Evolutionary conservation across 2,329 filamentous ascomycete species (phyloP).

Genomic region (Diaporthe longicolla): DNA sequence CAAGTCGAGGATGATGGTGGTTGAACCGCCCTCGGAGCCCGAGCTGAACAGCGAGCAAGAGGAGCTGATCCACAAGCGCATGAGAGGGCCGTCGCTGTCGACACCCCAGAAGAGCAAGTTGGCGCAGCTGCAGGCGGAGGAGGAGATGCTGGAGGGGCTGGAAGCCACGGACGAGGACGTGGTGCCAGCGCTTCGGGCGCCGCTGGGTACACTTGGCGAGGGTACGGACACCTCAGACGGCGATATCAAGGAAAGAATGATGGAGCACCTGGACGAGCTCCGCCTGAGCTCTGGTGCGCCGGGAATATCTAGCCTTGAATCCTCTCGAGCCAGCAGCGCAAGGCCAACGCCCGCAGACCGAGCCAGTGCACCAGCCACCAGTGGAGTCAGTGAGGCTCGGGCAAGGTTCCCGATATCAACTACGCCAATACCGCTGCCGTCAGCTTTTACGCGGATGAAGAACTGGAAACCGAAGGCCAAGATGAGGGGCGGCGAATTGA

Average conservation of each 20-base stretch:
- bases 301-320: background rate
- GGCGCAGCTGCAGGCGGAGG: conserved; percentile 47
- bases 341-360: background rate
- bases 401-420: background rate
- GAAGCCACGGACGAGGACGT: conserved; percentile 45
- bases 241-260: conserved; percentile 24
- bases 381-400: background rate
- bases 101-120: conserved; percentile 55
- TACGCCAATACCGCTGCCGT: conserved; percentile 36
- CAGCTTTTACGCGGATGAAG: background rate
- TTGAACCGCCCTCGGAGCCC: conserved; percentile 27
- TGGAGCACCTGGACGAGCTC: conserved; percentile 22
- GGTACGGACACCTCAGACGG: conserved; percentile 29
- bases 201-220: conserved; percentile 42
- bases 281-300: background rate
- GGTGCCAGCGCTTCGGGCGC: conserved; percentile 48
- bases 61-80: conserved; percentile 48
- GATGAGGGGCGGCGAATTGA: background rate
- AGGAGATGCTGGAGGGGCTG: conserved; percentile 38
- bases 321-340: conserved; percentile 43
- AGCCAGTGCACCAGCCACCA: background rate
- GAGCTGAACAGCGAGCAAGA: conserved; percentile 46
- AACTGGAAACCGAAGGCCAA: background rate
- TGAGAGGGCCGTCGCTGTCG: conserved; percentile 55
- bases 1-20: conserved; percentile 26